Conservation (phyloP, 345 rosid genomes). For the Aquilaria yunnanensis region DNA sequence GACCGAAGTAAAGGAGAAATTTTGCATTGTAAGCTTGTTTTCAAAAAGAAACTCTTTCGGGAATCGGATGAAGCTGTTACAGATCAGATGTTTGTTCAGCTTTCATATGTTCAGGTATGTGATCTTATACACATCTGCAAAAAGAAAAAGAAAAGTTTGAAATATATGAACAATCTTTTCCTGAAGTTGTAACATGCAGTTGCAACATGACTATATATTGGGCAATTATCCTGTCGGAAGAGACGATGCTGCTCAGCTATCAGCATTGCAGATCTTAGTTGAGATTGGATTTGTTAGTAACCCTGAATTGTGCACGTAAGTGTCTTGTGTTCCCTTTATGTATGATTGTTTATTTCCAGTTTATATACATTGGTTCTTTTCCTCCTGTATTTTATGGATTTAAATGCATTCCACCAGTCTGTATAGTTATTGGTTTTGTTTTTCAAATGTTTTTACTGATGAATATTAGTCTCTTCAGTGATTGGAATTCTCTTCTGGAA, state of each 20-base stretch:
- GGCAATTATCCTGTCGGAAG: conserved; percentile 99
- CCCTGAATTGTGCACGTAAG: conserved; percentile 92
- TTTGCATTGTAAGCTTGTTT: conserved; percentile 81
- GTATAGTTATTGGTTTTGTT: neutral
- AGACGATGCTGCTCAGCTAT: conserved; percentile 96
- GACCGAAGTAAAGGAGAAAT: conserved; percentile 97
- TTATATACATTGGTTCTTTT: neutral
- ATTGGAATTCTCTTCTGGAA: conserved; percentile 89
- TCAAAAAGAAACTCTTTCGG: conserved; percentile 88
- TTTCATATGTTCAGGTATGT: conserved; percentile 92
- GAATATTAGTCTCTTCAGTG: conserved; percentile 34
- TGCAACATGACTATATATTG: conserved; percentile 93
- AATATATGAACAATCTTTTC: conserved; percentile 1
- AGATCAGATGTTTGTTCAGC: conserved; percentile 92
- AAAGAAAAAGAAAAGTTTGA: neutral
- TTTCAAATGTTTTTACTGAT: conserved; percentile 11
- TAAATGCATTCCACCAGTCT: neutral
- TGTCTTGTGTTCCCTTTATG: conserved; percentile 6
- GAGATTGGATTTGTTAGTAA: conserved; percentile 81
- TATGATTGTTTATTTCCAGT: conserved; percentile 4
- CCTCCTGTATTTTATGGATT: neutral
- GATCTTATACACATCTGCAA: conserved; percentile 9
- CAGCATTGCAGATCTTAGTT: conserved; percentile 90
- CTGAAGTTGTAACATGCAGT: conserved; percentile 41
- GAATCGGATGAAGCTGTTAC: conserved; percentile 96